phyloP scores from a whole-genome alignment of 2,329 filamentous ascomycete species.

The Aureobasidium uvarum region DNA sequence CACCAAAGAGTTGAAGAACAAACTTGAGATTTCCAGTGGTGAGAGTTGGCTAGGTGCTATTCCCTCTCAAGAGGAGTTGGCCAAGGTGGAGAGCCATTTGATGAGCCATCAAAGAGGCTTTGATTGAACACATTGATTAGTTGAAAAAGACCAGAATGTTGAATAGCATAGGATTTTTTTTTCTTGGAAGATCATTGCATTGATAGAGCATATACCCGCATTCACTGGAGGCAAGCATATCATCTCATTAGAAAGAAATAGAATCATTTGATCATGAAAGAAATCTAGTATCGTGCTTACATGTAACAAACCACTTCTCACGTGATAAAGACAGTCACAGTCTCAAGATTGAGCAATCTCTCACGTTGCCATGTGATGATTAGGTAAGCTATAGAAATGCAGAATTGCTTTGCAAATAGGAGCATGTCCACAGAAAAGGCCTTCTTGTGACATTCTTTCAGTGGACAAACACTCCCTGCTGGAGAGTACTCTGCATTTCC shows the following conservation, averaged over 20 bases:
- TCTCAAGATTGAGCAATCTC: too few species aligned
- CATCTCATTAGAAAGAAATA: background rate
- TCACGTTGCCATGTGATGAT: too few species aligned
- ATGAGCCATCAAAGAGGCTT: constrained; percentile 21
- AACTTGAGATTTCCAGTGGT: constrained; percentile 42
- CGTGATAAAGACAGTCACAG: too few species aligned
- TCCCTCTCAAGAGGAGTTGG: constrained; percentile 32
- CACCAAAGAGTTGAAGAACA: constrained; percentile 69
- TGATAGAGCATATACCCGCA: constrained; percentile 16
- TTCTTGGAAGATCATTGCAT: constrained; percentile 8
- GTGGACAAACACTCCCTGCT: too few species aligned
- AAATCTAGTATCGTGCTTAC: background rate
- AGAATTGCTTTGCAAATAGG: too few species aligned
- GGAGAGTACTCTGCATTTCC: too few species aligned
- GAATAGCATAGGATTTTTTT: background rate
- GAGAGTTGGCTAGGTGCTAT: constrained; percentile 47
- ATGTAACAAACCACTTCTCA: background rate
- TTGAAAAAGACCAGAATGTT: background rate
- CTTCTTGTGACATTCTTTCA: too few species aligned
- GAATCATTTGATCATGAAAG: background rate
- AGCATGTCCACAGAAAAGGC: too few species aligned
- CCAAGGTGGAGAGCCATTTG: constrained; percentile 3
- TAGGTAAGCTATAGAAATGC: too few species aligned
- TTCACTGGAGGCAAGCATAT: constrained; percentile 2
- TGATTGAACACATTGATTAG: background rate